Evolutionary conservation across 2,329 filamentous ascomycete genomes (phyloP).

Genomic region (Paraphoma chrysanthemicola): DNA sequence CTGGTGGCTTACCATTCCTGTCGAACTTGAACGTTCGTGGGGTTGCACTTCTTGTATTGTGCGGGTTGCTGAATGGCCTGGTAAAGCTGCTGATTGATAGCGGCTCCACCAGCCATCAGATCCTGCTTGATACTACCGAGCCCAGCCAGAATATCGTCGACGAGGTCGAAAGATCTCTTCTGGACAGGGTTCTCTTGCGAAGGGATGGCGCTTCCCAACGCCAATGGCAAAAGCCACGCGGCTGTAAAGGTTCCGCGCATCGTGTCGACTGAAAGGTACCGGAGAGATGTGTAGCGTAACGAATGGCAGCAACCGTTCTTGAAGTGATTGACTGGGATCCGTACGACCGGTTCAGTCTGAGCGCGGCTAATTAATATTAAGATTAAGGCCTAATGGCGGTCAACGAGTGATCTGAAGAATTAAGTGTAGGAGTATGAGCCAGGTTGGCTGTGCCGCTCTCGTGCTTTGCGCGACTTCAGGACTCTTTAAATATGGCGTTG

Average conservation of each 20-base stretch:
- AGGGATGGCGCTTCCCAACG: slow-evolving; percentile 24
- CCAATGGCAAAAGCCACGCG: slow-evolving; percentile 14
- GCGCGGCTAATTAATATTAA: background rate
- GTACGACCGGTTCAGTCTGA: background rate
- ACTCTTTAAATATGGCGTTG: background rate
- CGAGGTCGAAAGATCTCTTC: slow-evolving; percentile 21
- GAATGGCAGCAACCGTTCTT: background rate
- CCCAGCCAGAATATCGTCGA: slow-evolving; percentile 15
- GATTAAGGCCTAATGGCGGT: background rate
- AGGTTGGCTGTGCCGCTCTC: background rate
- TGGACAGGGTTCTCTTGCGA: slow-evolving; percentile 8
- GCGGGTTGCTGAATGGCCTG: slow-evolving; percentile 25
- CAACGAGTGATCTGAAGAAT: background rate
- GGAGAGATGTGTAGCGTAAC: background rate
- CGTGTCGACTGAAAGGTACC: background rate
- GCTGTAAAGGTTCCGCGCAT: background rate
- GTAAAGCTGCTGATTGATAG: slow-evolving; percentile 34
- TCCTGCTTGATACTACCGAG: slow-evolving; percentile 27
- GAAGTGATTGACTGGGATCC: background rate
- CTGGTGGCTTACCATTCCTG: slow-evolving; percentile 50
- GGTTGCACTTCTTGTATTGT: slow-evolving; percentile 43
- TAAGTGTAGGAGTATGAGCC: background rate
- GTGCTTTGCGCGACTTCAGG: background rate
- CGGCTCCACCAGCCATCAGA: slow-evolving; percentile 30
- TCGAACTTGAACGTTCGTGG: slow-evolving; percentile 49